A percentile compares a stretch with the other conserved stretches of the same genome.
phyloP scores from a whole-genome alignment of 352 stramenopile genomes.

The Phytophthora pini region DNA sequence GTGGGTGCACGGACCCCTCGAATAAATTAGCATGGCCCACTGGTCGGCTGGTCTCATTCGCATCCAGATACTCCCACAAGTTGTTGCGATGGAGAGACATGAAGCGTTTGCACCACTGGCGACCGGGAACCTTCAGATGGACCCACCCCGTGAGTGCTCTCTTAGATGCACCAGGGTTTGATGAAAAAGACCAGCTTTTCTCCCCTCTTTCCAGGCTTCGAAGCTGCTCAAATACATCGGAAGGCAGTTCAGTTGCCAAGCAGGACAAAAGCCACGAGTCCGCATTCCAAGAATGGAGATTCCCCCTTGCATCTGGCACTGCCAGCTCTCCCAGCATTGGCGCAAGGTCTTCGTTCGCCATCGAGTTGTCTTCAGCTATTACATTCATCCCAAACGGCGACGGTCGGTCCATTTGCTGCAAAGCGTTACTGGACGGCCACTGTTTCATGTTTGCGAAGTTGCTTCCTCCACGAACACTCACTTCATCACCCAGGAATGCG shows the following conservation, averaged over 20 bases:
- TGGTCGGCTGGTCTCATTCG: constrained; percentile 61
- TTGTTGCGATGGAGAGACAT: constrained; percentile 78
- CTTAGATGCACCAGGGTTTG: constrained; percentile 12
- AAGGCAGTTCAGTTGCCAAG: constrained; percentile 66
- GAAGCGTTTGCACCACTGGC: constrained; percentile 74
- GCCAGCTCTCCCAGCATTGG: constrained; percentile 54
- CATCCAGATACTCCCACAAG: constrained; percentile 79
- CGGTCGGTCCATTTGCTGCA: constrained; percentile 38
- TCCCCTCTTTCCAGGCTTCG: constrained; percentile 36
- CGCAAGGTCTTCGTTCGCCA: constrained; percentile 34
- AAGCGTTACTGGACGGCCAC: constrained; percentile 41
- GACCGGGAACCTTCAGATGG: constrained; percentile 65
- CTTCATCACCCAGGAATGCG: constrained; percentile 85
- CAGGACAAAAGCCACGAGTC: constrained; percentile 73
- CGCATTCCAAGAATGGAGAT: constrained; percentile 55
- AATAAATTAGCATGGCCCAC: constrained; percentile 81
- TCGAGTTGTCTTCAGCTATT: constrained; percentile 69
- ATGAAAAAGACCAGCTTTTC: constrained; percentile 28
- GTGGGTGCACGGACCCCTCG: constrained; percentile 63
- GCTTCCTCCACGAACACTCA: constrained; percentile 75
- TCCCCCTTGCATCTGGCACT: constrained; percentile 17
- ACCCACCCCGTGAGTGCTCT: constrained; percentile 56
- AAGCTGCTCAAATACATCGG: constrained; percentile 64
- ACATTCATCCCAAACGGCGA: constrained; percentile 78
- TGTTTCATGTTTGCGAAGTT: constrained; percentile 53